Base-by-base conservation (phyloP, 768 basidiomycete genomes). In the Phlebiopsis gigantea region DNA sequence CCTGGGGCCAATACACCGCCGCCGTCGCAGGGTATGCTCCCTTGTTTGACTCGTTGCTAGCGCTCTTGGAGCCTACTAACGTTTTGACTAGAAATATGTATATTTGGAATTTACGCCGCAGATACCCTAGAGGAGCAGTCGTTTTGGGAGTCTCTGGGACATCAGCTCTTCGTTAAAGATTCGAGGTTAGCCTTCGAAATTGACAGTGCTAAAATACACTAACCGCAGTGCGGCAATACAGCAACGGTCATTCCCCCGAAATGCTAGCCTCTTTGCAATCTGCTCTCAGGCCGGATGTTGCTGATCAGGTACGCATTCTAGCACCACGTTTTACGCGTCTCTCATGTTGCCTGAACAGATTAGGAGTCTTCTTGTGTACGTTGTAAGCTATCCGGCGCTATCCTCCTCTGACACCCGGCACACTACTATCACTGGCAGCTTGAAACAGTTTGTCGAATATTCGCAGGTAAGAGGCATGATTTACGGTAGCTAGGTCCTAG, bases 381-480 rank as follows among this genome's bases (percentile, higher is more conserved):
- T 39, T 7, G 6, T 44, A 7, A 30, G 17, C n/a, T n/a, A 5
- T 53, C 6, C 19, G 4, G 51, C 21, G 9, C 17, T n/a, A 39
- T 1, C 5, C 17, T 28, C 43, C 21, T 45, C 25, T 26, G n/a
- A n/a, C n/a, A n/a, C n/a, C n/a, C n/a, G n/a, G 3, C 17, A 10
- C 17, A 45, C 42, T 26, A 12, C 7, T 2, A 22, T 14, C 2
- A 1, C 24, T 22, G 19, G 8, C 19, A 57, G 56, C 19, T 10
- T 57, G 24, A 31, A 51, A 15, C 34, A 42, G 12, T 57, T 45
- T 39, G 43, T 57, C 4, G 49, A 57, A 7, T 22, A 45, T 26
- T 28, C 39, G 19, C 29, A 46, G 45, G 21, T 41, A 21, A 39
- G 45, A 5, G n/a, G 8, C 31, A 4, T 49, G 48, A 22, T 1